Conservation (phyloP, 495 filamentous ascomycete species). For the Lasiosphaeris hirsuta region DNA sequence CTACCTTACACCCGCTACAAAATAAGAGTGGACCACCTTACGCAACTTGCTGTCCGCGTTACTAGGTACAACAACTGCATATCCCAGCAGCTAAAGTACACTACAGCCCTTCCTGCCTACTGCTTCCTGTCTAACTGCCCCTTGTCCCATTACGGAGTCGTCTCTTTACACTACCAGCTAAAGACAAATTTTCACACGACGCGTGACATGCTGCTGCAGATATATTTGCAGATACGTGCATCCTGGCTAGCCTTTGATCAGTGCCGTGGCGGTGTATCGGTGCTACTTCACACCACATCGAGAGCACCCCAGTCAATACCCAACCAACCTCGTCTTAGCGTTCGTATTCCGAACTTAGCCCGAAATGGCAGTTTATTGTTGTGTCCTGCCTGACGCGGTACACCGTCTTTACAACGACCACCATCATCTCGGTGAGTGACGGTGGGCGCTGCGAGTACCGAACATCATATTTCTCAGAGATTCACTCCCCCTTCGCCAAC, state of each 20-base stretch:
- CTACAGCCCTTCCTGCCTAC: constrained; percentile 1
- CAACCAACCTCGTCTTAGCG: constrained; percentile 1
- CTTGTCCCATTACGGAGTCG: constrained; percentile 7
- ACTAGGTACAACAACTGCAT: neutral
- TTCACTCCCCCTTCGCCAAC: neutral
- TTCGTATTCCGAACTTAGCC: neutral
- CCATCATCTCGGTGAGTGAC: neutral
- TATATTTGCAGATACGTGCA: constrained; percentile 10
- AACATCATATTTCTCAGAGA: neutral
- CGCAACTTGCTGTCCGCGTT: neutral
- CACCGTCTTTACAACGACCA: neutral
- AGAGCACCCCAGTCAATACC: neutral
- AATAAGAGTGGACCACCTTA: neutral
- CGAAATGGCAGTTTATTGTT: neutral
- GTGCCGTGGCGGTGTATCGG: constrained; percentile 8
- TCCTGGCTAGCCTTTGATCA: neutral
- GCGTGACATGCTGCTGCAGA: constrained; percentile 13
- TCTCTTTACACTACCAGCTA: neutral
- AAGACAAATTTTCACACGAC: constrained; percentile 11
- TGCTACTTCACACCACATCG: neutral
- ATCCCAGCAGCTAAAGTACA: neutral
- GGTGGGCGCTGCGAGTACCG: neutral
- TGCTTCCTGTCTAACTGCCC: neutral
- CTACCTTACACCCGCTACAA: neutral
- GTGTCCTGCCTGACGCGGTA: no score